phyloP scores from a whole-genome alignment of 2,329 filamentous ascomycete genomes.

The Ceratocystiopsis minuta region DNA sequence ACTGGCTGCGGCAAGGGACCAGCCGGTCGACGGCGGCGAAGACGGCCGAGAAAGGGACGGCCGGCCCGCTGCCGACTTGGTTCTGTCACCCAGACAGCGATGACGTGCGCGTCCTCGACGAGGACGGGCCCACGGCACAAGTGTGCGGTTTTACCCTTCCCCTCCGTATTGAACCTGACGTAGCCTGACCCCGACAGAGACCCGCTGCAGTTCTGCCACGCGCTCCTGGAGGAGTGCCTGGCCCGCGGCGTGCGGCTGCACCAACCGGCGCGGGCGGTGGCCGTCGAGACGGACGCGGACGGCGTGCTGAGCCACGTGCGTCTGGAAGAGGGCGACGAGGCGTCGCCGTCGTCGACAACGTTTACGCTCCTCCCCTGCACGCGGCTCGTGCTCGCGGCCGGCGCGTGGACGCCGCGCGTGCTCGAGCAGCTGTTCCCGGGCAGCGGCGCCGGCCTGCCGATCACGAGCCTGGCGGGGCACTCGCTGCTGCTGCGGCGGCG shows the following conservation, averaged over 20 bases:
- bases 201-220: constrained; percentile 46
- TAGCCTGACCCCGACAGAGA: constrained; percentile 21
- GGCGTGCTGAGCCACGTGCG: constrained; percentile 33
- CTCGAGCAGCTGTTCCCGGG: constrained; percentile 41
- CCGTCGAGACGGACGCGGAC: constrained; percentile 30
- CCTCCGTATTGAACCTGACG: constrained; percentile 7
- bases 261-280: constrained; percentile 40
- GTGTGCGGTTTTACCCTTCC: constrained; percentile 33
- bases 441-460: constrained; percentile 23
- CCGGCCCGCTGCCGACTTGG: constrained; percentile 30
- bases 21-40: constrained; percentile 17
- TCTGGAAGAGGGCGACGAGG: constrained; percentile 20
- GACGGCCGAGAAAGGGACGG: background rate
- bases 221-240: constrained; percentile 40
- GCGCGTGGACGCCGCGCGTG: constrained; percentile 53
- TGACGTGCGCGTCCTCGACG: constrained; percentile 44
- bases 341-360: background rate
- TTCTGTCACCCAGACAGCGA: constrained; percentile 34
- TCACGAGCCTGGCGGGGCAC: constrained; percentile 50
- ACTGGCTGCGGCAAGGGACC: constrained; percentile 39
- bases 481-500: constrained; percentile 49
- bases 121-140: constrained; percentile 43
- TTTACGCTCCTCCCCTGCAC: constrained; percentile 38
- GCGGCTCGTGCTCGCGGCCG: constrained; percentile 47
- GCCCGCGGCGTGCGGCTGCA: constrained; percentile 45